Evolutionary conservation across 495 filamentous ascomycete species (phyloP), one percentile per base, ranked within the genome.

Genomic region (Tetracladium marchalianum): DNA sequence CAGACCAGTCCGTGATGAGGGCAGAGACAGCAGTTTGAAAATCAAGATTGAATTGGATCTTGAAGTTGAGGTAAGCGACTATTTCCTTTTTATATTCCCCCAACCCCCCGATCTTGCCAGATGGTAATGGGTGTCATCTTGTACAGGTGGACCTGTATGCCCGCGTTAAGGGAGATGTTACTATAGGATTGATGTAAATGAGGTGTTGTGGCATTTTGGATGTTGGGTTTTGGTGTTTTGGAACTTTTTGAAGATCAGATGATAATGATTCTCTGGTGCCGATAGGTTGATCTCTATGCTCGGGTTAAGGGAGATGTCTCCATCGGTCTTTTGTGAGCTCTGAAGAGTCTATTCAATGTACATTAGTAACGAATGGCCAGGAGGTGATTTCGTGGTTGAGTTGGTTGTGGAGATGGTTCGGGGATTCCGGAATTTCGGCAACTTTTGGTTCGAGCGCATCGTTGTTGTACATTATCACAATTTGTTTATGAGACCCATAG

Each of bases 1-100:
- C 37, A 37, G 55, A 39, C 55, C 55, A 36, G 31, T 24, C 13
- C 49, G 49, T 4, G 37, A 50, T 43, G 49, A 53, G 39, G 31
- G 17, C 7, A 34, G 52, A 13, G 55, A 58, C 43, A 55, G 55
- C 45, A 49, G 43, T 45, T 39, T 58, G 43, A 58, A 55, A 35
- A 53, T 58, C 41, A 55, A 58, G 39, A 58, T 58, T n/a, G 55
- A 58, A 49, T 39, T 58, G 18, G 55, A 58, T 44, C 49, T 58
- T 6, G 55, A 58, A 46, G 55, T 58, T 36, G 55, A 58, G 55
- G 55, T 58, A 55, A 49, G 55, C 50, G 41, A 54, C 33, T 58
- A 58, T 41, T n/a, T n/a, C n/a, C 3, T 27, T 27, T 27, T 27
- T 7, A 27, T 7, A 27, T 27, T 27, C 22, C 22, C 22, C 7